Evolutionary conservation across 2,329 filamentous ascomycete species (phyloP).

Genomic region (Aurifilum marmelostoma): DNA sequence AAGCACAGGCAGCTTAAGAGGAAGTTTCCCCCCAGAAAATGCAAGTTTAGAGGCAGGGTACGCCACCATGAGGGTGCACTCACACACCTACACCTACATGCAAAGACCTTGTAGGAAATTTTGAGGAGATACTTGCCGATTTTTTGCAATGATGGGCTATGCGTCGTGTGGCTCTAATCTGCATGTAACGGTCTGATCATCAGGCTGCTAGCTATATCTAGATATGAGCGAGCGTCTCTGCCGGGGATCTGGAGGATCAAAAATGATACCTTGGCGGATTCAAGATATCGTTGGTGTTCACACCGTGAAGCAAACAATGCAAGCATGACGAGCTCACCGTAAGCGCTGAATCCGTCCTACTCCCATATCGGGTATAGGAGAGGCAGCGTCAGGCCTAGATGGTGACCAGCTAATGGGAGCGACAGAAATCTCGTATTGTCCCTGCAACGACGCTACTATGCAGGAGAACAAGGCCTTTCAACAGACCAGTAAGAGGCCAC

Average conservation of each 20-base stretch:
- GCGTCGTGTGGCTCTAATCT: background rate
- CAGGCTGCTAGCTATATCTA: background rate
- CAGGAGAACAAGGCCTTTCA: background rate
- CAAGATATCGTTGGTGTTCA: conserved; percentile 1
- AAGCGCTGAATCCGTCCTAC: conserved; percentile 4
- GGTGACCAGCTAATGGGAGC: conserved; percentile 6
- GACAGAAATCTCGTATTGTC: conserved; percentile 9
- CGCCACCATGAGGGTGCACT: background rate
- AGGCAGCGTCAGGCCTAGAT: background rate
- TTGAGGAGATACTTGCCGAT: background rate
- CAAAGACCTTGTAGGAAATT: background rate
- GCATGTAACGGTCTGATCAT: background rate
- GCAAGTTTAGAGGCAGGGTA: background rate
- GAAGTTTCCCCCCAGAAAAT: background rate
- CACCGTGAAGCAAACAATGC: conserved; percentile 1
- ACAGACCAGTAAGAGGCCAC: conserved; percentile 1
- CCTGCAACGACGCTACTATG: conserved; percentile 2
- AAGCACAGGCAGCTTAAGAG: background rate
- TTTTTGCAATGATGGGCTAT: background rate
- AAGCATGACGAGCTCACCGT: background rate
- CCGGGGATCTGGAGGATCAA: background rate
- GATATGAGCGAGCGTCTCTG: background rate
- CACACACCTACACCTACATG: background rate
- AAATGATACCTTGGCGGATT: background rate
- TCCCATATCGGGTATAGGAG: conserved; percentile 8